Percentiles rank a stretch among this genome's conserved stretches.
Conservation (phyloP, 352 stramenopile species). For the Globisporangium radiosum region DNA sequence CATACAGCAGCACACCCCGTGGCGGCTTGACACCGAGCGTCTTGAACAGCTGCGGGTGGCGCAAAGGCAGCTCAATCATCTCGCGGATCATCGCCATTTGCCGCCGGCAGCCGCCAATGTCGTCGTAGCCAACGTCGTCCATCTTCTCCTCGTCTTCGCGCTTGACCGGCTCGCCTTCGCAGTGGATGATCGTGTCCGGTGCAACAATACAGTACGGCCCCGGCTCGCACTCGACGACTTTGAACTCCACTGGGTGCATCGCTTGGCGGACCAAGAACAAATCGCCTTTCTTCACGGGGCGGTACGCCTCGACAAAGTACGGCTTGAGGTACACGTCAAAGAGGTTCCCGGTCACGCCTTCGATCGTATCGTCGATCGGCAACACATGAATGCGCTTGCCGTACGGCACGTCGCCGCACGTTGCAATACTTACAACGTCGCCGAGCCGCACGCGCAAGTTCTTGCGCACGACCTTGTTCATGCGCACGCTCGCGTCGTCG, state of each 20-base stretch:
- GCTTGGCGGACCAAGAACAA: slow-evolving; percentile 97
- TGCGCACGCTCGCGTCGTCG: slow-evolving; percentile 95
- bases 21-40: slow-evolving; percentile 99
- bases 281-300: slow-evolving; percentile 98
- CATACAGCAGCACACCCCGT: slow-evolving; percentile 98
- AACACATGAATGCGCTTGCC: slow-evolving; percentile 98
- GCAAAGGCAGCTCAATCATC: slow-evolving; percentile 99
- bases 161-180: slow-evolving; percentile 97
- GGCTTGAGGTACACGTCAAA: slow-evolving; percentile 99
- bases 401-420: slow-evolving; percentile 97
- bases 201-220: slow-evolving; percentile 98
- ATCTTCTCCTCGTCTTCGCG: slow-evolving; percentile 98
- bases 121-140: slow-evolving; percentile 98
- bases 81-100: slow-evolving; percentile 99
- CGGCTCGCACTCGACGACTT: slow-evolving; percentile 99
- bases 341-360: slow-evolving; percentile 99
- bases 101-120: slow-evolving; percentile 97
- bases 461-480: slow-evolving; percentile 99
- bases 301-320: slow-evolving; percentile 99
- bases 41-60: slow-evolving; percentile 98
- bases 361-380: slow-evolving; percentile 98
- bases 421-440: slow-evolving; percentile 97
- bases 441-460: slow-evolving; percentile 97
- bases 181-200: slow-evolving; percentile 99
- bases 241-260: slow-evolving; percentile 99